Evolutionary conservation across 2,329 filamentous ascomycete species (phyloP).

Genomic region (Botrytis fragariae): DNA sequence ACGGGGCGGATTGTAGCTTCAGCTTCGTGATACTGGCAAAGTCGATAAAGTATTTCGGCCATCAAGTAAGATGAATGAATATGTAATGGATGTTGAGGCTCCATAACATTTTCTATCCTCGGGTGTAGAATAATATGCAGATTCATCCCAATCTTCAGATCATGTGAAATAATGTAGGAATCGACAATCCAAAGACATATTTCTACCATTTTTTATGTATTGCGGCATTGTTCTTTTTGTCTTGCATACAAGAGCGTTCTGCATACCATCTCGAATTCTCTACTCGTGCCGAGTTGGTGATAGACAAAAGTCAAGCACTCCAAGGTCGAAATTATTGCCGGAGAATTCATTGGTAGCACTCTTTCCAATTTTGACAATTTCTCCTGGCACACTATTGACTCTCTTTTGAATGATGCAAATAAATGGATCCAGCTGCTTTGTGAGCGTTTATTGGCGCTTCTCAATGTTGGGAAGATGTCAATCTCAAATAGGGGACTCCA

Average conservation of each 20-base stretch:
- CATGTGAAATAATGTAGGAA: accelerated
- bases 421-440: background rate
- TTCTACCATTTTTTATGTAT: background rate
- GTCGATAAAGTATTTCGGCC: background rate
- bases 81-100: background rate
- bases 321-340: background rate
- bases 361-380: background rate
- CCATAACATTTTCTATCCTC: background rate
- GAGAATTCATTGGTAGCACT: background rate
- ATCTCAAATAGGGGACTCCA: background rate
- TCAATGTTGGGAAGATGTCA: background rate
- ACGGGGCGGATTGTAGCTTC: background rate
- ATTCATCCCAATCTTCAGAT: background rate
- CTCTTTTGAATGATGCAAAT: background rate
- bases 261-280: background rate
- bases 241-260: background rate
- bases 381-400: accelerated
- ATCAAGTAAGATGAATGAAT: background rate
- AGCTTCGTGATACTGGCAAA: background rate
- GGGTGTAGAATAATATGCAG: background rate
- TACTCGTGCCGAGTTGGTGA: background rate
- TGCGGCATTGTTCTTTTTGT: background rate
- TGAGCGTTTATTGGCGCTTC: background rate
- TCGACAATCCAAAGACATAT: background rate
- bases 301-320: background rate